Base-by-base conservation (phyloP, 805 yeast genomes). In the Wickerhamomyces bisporus region DNA sequence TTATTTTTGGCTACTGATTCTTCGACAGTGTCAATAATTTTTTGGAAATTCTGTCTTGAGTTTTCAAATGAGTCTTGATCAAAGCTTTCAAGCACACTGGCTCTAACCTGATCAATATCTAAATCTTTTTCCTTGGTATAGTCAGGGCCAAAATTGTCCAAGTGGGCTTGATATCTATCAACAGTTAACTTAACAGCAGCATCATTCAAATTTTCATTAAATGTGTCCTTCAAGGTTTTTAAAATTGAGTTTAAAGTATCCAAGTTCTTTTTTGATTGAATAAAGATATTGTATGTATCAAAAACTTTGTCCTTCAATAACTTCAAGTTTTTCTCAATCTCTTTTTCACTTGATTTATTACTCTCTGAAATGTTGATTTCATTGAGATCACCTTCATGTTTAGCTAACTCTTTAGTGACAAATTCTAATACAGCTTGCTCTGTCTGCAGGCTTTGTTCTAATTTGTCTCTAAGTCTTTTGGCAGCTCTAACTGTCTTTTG, bases 121-220 rank as follows among this genome's bases (percentile, higher is more conserved):
- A 20, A n/a, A 26, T 17, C 23, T 9, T 6, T 18, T 7, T 17
- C 26, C 6, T 26, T n/a, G 6, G 17, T 28, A 26, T 47, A 48
- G 5, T 18, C 25, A 2, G 37, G 39, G 19, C 30, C 32, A 31
- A 33, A 49, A 11, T 38, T 25, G 2, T 32, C 28, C 18, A 46
- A 13, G 21, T 48, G 50, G 2, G 8, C 18, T 24, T 44, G 30
- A 33, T 31, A 82, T 11, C 64, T 63, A 15, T 72, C 64, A 14
- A 87, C 79, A 2, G 89, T 79, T 16, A 67, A 72, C 57, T 86
- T 86, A 15, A 89, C 96, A 0, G 89, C 94, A 7, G 78, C 76
- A 60, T 89, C 96, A 55, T 89, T 87, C 62, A 87, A 77, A 51
- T 87, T 83, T 34, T 84, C 86, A 50, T 87, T 86, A 60, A 84